These are phyloP conservation scores for Amniculicola lignicola DNA, from an alignment of 495 filamentous ascomycete genomes.

Conservation along the genomic window DNA sequence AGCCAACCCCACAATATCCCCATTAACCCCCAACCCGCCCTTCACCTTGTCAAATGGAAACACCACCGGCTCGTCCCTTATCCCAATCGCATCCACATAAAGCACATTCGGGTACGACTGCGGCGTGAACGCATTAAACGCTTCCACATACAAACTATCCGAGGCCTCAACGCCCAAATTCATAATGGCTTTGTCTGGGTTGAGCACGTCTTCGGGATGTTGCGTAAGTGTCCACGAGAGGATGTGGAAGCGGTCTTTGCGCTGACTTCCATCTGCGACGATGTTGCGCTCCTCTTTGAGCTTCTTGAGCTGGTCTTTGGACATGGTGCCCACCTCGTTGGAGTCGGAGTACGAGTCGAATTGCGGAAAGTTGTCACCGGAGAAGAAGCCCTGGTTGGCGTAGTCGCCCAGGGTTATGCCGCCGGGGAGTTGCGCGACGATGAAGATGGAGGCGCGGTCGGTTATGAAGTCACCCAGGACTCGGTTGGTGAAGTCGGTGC, in stretches of 20 bases:
- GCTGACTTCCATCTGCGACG: slow-evolving; percentile 8
- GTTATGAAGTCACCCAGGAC: slow-evolving; percentile 29
- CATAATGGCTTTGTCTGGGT: slow-evolving; percentile 30
- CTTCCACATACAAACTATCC: slow-evolving; percentile 22
- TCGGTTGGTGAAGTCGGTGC: slow-evolving; percentile 20
- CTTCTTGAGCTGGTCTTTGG: slow-evolving; percentile 31
- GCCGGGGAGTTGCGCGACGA: slow-evolving; percentile 28
- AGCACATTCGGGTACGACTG: slow-evolving; percentile 32
- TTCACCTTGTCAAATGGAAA: slow-evolving; percentile 26
- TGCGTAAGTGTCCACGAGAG: slow-evolving; percentile 35
- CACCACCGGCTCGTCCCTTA: slow-evolving; percentile 24
- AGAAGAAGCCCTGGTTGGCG: slow-evolving; percentile 31
- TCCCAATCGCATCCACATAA: slow-evolving; percentile 26
- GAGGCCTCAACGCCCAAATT: slow-evolving; percentile 22
- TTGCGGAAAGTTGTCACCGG: slow-evolving; percentile 26
- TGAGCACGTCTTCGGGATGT: slow-evolving; percentile 30
- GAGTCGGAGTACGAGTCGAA: slow-evolving; percentile 34
- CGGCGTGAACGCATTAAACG: slow-evolving; percentile 29
- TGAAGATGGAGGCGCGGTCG: slow-evolving; percentile 24
- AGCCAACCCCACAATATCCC: slow-evolving; percentile 23
- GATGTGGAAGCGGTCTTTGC: slow-evolving; percentile 33
- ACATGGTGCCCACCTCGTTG: slow-evolving; percentile 25
- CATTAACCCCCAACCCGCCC: slow-evolving; percentile 8
- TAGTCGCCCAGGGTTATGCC: slow-evolving; percentile 27
- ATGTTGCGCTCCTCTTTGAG: slow-evolving; percentile 26